Base-by-base conservation (phyloP, 228 moss, liverwort and hornwort species). In the Sphagnum fallax region DNA sequence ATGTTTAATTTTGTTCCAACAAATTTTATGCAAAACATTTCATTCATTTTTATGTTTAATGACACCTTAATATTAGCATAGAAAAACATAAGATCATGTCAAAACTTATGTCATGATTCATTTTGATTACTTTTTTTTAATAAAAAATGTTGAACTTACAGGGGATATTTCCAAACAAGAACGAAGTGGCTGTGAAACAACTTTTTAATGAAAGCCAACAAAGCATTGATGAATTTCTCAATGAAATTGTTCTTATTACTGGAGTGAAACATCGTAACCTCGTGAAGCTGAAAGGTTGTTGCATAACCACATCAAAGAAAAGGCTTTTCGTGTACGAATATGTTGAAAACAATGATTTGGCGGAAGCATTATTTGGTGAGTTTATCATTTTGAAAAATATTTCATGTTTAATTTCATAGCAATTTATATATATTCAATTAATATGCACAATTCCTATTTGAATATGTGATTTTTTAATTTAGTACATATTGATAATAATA, bases 221-320 rank as follows among this genome's bases (percentile, higher is more conserved):
- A 49, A 85, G 82, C 62, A 78, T 86, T 65, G 78, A 80, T 70
- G 79, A 80, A 50, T 91, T 91, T 70, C 78, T 91, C 48, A 91
- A 91, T 52, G 91, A 91, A 78, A 81, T 90, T 57, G 81, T 87
- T 77, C 66, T 88, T 6, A 88, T 90, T 49, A 88, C 87, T 72
- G 84, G 84, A 51, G 87, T 87, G 51, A 87, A 85, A 74, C 90
- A 90, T 58, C 84, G 87, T 47, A 87, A 90, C 69, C 87, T 90
- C 50, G 90, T 90, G 68, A 90, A 90, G 79, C 70, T 88, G 70
- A 88, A 81, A 83, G 90, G 90, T 32, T 90, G 90, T 61, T 90
- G 90, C 58, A 77, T 90, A 60, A 77, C 83, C 12, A 76, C 78
- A 64, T 78, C 83, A 64, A 81, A 88, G 66, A 32, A 32, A 32